phyloP scores from a whole-genome alignment of 441 rosid genomes.

The Sinapis alba region DNA sequence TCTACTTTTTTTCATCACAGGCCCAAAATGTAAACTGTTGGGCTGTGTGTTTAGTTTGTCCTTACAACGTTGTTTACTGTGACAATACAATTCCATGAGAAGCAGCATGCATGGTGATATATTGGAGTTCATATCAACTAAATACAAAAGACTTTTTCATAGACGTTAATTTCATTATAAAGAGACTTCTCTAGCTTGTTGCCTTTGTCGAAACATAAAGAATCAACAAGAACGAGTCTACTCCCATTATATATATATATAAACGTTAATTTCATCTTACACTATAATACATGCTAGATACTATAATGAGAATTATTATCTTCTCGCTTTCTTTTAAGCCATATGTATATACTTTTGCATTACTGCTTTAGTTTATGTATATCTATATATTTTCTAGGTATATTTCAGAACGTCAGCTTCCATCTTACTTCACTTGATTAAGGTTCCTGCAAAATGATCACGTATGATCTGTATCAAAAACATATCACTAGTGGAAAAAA shows the following conservation, averaged over 20 bases:
- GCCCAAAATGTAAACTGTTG: slow-evolving; percentile 12
- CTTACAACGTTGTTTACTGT: not conserved
- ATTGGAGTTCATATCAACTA: slow-evolving; percentile 7
- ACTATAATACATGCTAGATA: not conserved
- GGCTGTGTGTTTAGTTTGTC: not conserved
- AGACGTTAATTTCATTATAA: not conserved
- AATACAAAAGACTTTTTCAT: slow-evolving; percentile 16
- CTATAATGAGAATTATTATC: not conserved
- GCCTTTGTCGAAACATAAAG: slow-evolving; percentile 26
- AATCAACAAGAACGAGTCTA: slow-evolving; percentile 23
- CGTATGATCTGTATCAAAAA: not conserved
- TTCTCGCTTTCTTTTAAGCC: not conserved
- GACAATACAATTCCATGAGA: not conserved
- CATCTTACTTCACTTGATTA: slow-evolving; percentile 4
- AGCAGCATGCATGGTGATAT: not conserved
- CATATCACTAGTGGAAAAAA: not conserved
- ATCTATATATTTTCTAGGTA: not conserved
- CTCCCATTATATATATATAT: not conserved
- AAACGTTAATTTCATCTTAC: not conserved
- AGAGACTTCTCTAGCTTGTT: slow-evolving; percentile 21
- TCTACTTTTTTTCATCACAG: not conserved
- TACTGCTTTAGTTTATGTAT: not conserved
- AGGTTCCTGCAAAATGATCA: slow-evolving; percentile 32
- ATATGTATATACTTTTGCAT: not conserved
- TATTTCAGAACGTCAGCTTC: slow-evolving; percentile 3